Percentiles rank a stretch among this genome's conserved stretches.
phyloP scores from a whole-genome alignment of 2,329 filamentous ascomycete genomes.

The Alternaria viburni region DNA sequence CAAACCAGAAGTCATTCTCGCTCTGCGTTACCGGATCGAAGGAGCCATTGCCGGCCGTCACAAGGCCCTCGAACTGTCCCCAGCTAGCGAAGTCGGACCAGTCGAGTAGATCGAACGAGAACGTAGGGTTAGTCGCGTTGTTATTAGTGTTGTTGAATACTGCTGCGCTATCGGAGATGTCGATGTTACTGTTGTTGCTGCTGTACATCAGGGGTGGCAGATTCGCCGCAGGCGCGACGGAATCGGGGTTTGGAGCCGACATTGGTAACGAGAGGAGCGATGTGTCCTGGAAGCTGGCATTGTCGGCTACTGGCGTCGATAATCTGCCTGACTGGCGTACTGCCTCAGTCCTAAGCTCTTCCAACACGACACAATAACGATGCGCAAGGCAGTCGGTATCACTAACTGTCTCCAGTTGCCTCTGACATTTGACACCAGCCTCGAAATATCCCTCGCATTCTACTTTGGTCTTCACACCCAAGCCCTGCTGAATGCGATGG shows the following conservation, averaged over 20 bases:
- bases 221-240: not conserved
- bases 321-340: constrained; percentile 31
- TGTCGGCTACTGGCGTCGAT: not conserved
- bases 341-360: constrained; percentile 57
- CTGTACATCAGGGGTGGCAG: constrained; percentile 16
- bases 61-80: constrained; percentile 48
- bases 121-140: not conserved
- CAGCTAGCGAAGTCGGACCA: constrained; percentile 46
- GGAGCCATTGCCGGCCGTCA: constrained; percentile 43
- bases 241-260: not conserved
- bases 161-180: constrained; percentile 32
- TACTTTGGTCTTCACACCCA: constrained; percentile 54
- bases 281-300: not conserved
- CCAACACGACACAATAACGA: constrained; percentile 60
- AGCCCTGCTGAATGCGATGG: constrained; percentile 59
- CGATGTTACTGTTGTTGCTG: constrained; percentile 1
- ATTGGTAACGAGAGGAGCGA: not conserved
- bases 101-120: constrained; percentile 31
- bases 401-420: constrained; percentile 37
- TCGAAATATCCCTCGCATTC: constrained; percentile 57
- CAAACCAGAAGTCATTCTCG: constrained; percentile 8
- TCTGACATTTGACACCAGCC: constrained; percentile 52
- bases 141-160: not conserved
- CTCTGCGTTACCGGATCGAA: constrained; percentile 39
- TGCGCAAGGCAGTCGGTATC: constrained; percentile 46